Percentiles rank a stretch among this genome's conserved stretches.
These are phyloP conservation scores for Reticulascus tulasneorum DNA, from an alignment of 2,329 filamentous ascomycete genomes.

Conservation along the genomic window DNA sequence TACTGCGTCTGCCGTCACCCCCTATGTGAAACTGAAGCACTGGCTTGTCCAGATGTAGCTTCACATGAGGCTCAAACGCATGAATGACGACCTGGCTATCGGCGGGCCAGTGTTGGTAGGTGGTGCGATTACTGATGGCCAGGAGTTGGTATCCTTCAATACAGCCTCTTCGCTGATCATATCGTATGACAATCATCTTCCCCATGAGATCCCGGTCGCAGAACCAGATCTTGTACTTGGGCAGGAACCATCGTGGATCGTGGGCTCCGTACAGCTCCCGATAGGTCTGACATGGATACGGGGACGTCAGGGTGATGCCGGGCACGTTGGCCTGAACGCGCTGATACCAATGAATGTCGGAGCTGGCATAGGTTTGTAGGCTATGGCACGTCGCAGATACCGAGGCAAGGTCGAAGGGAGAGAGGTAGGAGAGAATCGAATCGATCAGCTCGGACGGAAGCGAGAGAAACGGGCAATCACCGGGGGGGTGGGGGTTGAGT, in stretches of 20 bases:
- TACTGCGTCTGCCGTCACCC: conserved; percentile 1
- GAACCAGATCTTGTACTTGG: conserved; percentile 81
- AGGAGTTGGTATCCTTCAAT: conserved; percentile 80
- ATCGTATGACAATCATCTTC: conserved; percentile 71
- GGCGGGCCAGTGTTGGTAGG: conserved; percentile 60
- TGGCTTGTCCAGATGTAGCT: conserved; percentile 71
- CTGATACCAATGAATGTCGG: conserved; percentile 69
- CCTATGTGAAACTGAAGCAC: conserved; percentile 52
- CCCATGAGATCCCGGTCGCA: conserved; percentile 70
- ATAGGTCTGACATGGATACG: conserved; percentile 60
- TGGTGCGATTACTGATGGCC: conserved; percentile 54
- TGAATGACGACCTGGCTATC: conserved; percentile 66
- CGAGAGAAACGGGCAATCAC: conserved; percentile 34
- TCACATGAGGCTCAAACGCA: conserved; percentile 65
- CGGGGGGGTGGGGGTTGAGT: background rate
- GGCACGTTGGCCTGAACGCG: conserved; percentile 68
- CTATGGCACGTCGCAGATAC: conserved; percentile 58
- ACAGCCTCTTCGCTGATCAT: conserved; percentile 65
- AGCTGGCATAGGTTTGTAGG: conserved; percentile 55
- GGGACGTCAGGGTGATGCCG: conserved; percentile 43
- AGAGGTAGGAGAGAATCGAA: conserved; percentile 64
- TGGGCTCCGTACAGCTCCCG: conserved; percentile 70
- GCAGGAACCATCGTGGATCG: conserved; percentile 80
- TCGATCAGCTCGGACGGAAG: conserved; percentile 75
- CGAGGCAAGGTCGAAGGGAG: conserved; percentile 58